Conservation (phyloP, 805 yeast genomes). For the Wickerhamiella australiensis region DNA sequence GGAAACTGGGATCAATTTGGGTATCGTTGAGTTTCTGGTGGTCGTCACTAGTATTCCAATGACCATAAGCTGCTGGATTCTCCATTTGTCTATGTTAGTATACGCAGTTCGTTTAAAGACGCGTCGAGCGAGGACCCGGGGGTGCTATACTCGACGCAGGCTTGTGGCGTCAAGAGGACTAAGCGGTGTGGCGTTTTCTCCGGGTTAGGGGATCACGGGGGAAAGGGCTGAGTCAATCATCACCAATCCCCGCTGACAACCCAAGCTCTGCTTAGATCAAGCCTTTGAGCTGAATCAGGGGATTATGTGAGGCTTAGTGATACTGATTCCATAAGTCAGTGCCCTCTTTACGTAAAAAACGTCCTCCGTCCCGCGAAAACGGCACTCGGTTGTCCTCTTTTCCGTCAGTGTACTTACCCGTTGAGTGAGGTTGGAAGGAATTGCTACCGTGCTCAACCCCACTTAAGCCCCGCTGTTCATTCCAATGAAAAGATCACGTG, state of each 20-base stretch:
- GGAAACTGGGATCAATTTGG: slow-evolving; percentile 25
- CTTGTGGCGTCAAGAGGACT: background rate
- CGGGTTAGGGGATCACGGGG: background rate
- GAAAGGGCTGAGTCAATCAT: slow-evolving; percentile 11
- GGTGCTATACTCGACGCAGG: background rate
- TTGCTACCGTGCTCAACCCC: slow-evolving; percentile 1
- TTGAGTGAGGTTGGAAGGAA: slow-evolving; percentile 8
- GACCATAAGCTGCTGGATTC: slow-evolving; percentile 11
- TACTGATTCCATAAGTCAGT: slow-evolving; percentile 6
- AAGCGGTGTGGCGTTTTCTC: background rate
- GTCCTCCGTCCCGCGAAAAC: background rate
- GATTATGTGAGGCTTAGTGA: slow-evolving; percentile 16
- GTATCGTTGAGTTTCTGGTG: slow-evolving; percentile 22
- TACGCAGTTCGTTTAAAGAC: background rate
- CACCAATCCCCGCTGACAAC: slow-evolving; percentile 10
- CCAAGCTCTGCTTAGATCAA: background rate
- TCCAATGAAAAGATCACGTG: slow-evolving; percentile 14
- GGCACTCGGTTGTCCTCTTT: background rate
- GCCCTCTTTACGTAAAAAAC: slow-evolving; percentile 12
- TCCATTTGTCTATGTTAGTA: slow-evolving; percentile 7
- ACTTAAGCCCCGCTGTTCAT: slow-evolving; percentile 1
- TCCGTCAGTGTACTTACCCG: slow-evolving; percentile 11
- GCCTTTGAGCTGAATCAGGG: slow-evolving; percentile 5
- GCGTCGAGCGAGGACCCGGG: background rate
- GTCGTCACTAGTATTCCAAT: slow-evolving; percentile 23